These are phyloP conservation scores for Spathaspora sp. DNA, from an alignment of 805 yeast species.

Conservation along the genomic window DNA sequence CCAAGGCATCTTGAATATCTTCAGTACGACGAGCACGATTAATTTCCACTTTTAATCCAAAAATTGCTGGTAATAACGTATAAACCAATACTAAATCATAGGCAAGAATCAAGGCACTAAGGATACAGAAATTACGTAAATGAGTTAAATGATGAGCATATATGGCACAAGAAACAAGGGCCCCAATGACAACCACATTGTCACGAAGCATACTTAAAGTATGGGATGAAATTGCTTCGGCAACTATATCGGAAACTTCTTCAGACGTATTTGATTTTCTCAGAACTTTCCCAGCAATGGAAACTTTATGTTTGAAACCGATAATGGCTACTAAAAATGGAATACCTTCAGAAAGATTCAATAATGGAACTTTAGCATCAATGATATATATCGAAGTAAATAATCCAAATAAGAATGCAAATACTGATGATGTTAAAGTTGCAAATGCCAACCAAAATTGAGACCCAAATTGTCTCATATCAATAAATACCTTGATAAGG, in stretches of 20 bases:
- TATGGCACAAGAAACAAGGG: conserved; percentile 63
- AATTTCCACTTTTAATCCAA: conserved; percentile 86
- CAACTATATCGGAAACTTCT: conserved; percentile 42
- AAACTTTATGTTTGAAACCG: conserved; percentile 85
- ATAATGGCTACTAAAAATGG: conserved; percentile 90
- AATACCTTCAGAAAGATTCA: conserved; percentile 81
- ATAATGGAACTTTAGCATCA: conserved; percentile 60
- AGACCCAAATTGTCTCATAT: conserved; percentile 77
- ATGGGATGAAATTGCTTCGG: conserved; percentile 37
- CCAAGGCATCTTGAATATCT: conserved; percentile 71
- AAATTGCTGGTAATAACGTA: conserved; percentile 79
- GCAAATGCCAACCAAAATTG: conserved; percentile 84
- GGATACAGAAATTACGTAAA: conserved; percentile 73
- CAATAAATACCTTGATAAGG: conserved; percentile 65
- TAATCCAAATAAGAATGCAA: conserved; percentile 77
- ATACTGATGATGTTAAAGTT: conserved; percentile 71
- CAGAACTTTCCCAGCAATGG: conserved; percentile 60
- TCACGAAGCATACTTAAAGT: conserved; percentile 65
- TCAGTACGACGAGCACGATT: conserved; percentile 79
- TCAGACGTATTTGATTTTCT: conserved; percentile 27
- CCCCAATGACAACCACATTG: conserved; percentile 66
- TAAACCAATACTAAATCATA: conserved; percentile 70
- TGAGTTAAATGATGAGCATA: conserved; percentile 69
- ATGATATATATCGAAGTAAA: conserved; percentile 56
- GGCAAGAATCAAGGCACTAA: conserved; percentile 65